Conservation (phyloP, 164 flowering plant species). For the Aristolochia fimbriata region DNA sequence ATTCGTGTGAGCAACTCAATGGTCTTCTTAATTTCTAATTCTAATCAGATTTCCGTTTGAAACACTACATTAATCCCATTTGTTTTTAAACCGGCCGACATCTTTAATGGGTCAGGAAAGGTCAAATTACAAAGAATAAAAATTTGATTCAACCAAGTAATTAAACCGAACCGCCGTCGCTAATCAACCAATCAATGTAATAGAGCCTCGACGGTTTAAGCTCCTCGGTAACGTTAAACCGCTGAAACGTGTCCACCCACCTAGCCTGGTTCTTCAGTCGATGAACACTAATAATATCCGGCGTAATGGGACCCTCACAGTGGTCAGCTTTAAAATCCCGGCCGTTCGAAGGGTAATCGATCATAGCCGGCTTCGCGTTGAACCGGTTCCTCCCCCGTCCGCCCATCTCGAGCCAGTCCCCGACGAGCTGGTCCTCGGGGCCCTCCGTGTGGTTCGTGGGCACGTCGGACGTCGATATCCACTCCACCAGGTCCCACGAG, state of each 20-base stretch:
- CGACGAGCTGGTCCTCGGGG: conserved; percentile 68
- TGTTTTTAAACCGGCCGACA: no score
- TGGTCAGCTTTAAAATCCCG: conserved; percentile 25
- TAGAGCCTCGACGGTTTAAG: conserved; percentile 69
- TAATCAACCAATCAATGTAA: conserved; percentile 10
- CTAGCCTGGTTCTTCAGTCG: conserved; percentile 48
- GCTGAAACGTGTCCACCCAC: conserved; percentile 58
- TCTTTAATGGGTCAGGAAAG: no score
- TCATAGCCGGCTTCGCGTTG: conserved; percentile 62
- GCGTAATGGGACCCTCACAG: conserved; percentile 29
- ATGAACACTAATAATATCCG: conserved; percentile 70
- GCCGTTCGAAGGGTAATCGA: conserved; percentile 24
- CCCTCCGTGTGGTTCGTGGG: conserved; percentile 49
- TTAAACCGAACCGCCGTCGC: no score
- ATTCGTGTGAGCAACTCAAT: no score
- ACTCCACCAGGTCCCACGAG: conserved; percentile 83
- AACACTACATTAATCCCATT: no score
- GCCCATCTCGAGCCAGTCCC: conserved; percentile 60
- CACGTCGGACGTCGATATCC: conserved; percentile 48
- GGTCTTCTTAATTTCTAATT: no score
- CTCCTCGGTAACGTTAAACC: conserved; percentile 50
- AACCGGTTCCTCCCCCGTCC: conserved; percentile 48
- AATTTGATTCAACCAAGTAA: no score
- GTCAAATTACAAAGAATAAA: no score
- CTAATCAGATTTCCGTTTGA: no score